Percentiles rank a stretch among this genome's conserved stretches.
phyloP scores from a whole-genome alignment of 75 land plant species.

The Pinus albicaulis region DNA sequence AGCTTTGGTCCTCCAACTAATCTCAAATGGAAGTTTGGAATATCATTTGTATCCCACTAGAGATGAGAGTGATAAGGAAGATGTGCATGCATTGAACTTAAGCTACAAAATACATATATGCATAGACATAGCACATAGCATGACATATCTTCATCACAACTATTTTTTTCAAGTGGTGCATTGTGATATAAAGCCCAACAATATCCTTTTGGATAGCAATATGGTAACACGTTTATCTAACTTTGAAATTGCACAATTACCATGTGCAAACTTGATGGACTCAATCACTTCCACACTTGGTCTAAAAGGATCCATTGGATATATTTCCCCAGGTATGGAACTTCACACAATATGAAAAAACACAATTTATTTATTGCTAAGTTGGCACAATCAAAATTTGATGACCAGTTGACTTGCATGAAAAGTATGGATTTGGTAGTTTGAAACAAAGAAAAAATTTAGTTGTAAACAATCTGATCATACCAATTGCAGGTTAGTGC shows the following conservation, averaged over 20 bases:
- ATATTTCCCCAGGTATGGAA: conserved; percentile 12
- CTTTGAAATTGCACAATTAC: conserved; percentile 18
- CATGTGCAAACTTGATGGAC: background rate
- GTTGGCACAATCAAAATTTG: background rate
- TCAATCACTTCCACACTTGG: background rate
- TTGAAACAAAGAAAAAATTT: too few relatives aligned
- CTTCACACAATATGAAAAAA: too few relatives aligned
- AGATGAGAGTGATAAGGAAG: background rate
- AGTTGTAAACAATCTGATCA: too few relatives aligned
- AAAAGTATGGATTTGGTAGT: conserved; percentile 10
- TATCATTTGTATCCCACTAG: background rate
- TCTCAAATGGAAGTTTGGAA: conserved; percentile 24
- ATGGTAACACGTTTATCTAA: conserved; percentile 18
- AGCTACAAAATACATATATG: conserved; percentile 1
- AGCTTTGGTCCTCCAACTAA: conserved; percentile 10
- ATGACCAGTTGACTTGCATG: background rate
- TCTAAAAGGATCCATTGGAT: conserved; percentile 12
- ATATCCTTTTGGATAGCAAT: conserved; percentile 18
- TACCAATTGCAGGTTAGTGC: too few relatives aligned
- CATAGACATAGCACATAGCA: conserved; percentile 13
- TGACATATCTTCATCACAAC: conserved; percentile 17
- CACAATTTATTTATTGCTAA: too few relatives aligned
- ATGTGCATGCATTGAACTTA: conserved; percentile 1
- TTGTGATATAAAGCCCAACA: conserved; percentile 21
- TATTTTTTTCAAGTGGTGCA: conserved; percentile 9